Evolutionary conservation across 805 yeast species (phyloP).

Genomic region (Yarrowia sp.): DNA sequence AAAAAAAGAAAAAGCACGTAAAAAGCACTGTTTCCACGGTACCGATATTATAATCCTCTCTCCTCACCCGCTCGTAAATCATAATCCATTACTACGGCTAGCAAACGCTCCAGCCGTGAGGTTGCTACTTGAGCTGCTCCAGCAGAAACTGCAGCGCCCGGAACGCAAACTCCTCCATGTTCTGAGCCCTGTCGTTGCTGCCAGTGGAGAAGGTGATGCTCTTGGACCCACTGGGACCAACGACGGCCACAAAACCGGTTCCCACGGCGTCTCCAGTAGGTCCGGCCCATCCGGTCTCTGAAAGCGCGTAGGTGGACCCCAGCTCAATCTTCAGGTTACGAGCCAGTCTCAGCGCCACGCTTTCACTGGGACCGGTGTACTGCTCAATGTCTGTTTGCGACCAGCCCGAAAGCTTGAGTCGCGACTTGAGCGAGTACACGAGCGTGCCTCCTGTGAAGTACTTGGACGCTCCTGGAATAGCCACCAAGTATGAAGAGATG

Average conservation of each 20-base stretch:
- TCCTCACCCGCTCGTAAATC: too few relatives aligned
- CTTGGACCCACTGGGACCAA: constrained; percentile 33
- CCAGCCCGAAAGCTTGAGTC: constrained; percentile 78
- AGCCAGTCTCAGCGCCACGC: constrained; percentile 71
- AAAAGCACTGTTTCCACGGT: too few relatives aligned
- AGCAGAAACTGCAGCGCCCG: constrained; percentile 45
- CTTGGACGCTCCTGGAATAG: constrained; percentile 80
- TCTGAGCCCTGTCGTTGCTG: constrained; percentile 51
- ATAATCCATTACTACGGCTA: too few relatives aligned
- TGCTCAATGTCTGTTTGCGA: constrained; percentile 59
- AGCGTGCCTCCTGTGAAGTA: constrained; percentile 83
- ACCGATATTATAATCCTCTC: too few relatives aligned
- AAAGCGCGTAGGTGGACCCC: constrained; percentile 76
- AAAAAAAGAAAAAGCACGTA: too few relatives aligned
- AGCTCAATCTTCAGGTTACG: constrained; percentile 74
- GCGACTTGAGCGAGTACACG: constrained; percentile 70
- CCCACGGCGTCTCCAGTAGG: constrained; percentile 42
- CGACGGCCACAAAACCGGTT: constrained; percentile 40
- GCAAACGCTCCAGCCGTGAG: neutral
- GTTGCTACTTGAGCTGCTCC: constrained; percentile 2
- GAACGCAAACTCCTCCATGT: constrained; percentile 75
- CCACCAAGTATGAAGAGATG: constrained; percentile 71
- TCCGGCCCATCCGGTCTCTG: constrained; percentile 89
- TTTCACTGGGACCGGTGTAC: constrained; percentile 80
- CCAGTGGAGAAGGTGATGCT: constrained; percentile 42